Conservation (phyloP, 192 early-diverging fungal genomes). For the Coemansia sp. region DNA sequence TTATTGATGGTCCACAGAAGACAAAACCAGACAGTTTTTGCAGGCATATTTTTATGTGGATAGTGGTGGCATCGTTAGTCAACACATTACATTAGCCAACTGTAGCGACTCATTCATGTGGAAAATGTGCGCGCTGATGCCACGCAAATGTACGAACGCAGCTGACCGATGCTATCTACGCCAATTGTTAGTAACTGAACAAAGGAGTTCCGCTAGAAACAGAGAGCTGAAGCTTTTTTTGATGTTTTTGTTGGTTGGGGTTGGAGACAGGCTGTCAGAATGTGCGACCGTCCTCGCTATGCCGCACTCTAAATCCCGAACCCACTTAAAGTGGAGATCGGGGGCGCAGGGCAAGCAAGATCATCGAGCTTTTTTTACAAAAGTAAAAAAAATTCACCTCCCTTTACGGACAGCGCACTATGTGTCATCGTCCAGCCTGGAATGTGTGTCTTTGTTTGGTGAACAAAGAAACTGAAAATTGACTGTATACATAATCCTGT, state of each 20-base stretch:
- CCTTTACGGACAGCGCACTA: slow-evolving; percentile 53
- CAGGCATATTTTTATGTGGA: no score
- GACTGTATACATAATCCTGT: slow-evolving; percentile 56
- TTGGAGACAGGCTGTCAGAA: neutral
- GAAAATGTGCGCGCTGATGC: no score
- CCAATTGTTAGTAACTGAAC: no score
- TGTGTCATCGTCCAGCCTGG: slow-evolving; percentile 48
- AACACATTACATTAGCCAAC: no score
- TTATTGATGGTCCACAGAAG: no score
- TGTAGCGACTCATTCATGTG: no score
- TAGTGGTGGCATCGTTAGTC: no score
- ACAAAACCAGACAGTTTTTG: no score
- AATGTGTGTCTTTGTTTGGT: slow-evolving; percentile 49
- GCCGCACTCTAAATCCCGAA: neutral
- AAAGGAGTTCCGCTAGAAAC: no score
- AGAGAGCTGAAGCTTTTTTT: no score
- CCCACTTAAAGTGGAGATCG: neutral
- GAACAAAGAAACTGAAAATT: slow-evolving; percentile 53
- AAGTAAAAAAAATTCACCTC: slow-evolving; percentile 20
- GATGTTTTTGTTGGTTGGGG: neutral
- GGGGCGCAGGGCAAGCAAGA: slow-evolving; percentile 6
- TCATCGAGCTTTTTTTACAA: neutral
- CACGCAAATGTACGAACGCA: no score
- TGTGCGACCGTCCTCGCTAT: slow-evolving; percentile 4
- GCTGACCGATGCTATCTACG: no score